Percentiles rank a stretch among this genome's conserved stretches.
phyloP scores from a whole-genome alignment of 345 rosid genomes.

The Ailanthus altissimus region DNA sequence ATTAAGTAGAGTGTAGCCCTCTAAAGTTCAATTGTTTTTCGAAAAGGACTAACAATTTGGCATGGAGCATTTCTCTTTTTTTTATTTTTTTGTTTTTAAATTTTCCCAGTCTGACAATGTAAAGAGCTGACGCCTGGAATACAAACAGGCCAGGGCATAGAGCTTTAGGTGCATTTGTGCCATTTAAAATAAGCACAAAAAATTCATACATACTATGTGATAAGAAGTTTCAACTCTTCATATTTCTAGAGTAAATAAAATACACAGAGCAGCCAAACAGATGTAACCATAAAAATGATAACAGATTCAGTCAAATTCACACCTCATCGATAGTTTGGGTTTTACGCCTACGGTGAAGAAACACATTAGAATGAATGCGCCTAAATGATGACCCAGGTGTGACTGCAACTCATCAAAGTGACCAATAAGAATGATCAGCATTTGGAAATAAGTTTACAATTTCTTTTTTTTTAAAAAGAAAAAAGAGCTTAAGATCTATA shows the following conservation, averaged over 20 bases:
- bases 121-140: not conserved
- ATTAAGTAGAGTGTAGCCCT: not conserved
- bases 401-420: constrained; percentile 41
- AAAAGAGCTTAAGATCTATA: not conserved
- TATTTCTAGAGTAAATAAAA: constrained; percentile 10
- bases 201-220: not conserved
- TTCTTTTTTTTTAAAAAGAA: not conserved
- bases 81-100: not conserved
- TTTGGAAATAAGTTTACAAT: not conserved
- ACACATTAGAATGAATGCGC: constrained; percentile 71
- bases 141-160: not conserved
- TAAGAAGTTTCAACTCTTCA: constrained; percentile 5
- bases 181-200: not conserved
- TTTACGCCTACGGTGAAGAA: constrained; percentile 83
- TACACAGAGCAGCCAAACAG: not conserved
- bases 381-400: constrained; percentile 60
- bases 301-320: constrained; percentile 24
- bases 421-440: constrained; percentile 17
- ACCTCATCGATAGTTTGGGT: constrained; percentile 97
- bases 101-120: not conserved
- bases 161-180: constrained; percentile 12
- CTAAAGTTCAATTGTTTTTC: not conserved
- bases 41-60: constrained; percentile 10
- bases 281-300: not conserved
- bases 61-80: not conserved